These are phyloP conservation scores for Aspergillus haitiensis DNA, from an alignment of 495 filamentous ascomycete species.

Conservation along the genomic window DNA sequence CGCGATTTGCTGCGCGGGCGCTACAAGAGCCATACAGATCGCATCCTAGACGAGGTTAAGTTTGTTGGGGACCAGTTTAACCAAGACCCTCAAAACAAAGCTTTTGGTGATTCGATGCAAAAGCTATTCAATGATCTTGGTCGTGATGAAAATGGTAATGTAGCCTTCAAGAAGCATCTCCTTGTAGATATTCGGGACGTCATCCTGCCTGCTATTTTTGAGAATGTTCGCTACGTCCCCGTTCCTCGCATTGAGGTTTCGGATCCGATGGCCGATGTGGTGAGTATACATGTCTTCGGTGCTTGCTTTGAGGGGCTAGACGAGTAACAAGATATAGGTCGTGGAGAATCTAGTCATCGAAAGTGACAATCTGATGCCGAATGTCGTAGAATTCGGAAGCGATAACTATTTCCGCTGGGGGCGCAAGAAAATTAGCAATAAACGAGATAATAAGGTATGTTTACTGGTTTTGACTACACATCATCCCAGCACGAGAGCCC, in stretches of 20 bases:
- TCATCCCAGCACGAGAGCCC: neutral
- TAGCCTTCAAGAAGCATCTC: constrained; percentile 87
- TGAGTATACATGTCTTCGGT: constrained; percentile 22
- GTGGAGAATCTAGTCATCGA: constrained; percentile 95
- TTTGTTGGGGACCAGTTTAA: constrained; percentile 90
- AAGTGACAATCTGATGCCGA: constrained; percentile 95
- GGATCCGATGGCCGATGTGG: constrained; percentile 78
- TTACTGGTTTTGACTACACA: neutral
- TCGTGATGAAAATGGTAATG: constrained; percentile 78
- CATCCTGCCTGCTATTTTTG: constrained; percentile 80
- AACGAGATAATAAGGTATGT: constrained; percentile 72
- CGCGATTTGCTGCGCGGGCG: constrained; percentile 85
- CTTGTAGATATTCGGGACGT: constrained; percentile 85
- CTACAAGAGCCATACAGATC: constrained; percentile 85
- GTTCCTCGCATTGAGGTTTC: constrained; percentile 92
- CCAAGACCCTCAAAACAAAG: constrained; percentile 78
- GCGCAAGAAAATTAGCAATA: constrained; percentile 79
- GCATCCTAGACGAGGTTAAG: constrained; percentile 83
- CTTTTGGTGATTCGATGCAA: constrained; percentile 69
- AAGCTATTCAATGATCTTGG: constrained; percentile 89
- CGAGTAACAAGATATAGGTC: constrained; percentile 37
- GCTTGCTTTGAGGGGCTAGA: neutral
- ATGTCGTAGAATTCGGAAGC: constrained; percentile 83
- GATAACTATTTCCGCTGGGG: constrained; percentile 98
- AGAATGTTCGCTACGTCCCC: constrained; percentile 87